Base-by-base conservation (phyloP, 2,329 filamentous ascomycete species). In the Cladosporium halotolerans region DNA sequence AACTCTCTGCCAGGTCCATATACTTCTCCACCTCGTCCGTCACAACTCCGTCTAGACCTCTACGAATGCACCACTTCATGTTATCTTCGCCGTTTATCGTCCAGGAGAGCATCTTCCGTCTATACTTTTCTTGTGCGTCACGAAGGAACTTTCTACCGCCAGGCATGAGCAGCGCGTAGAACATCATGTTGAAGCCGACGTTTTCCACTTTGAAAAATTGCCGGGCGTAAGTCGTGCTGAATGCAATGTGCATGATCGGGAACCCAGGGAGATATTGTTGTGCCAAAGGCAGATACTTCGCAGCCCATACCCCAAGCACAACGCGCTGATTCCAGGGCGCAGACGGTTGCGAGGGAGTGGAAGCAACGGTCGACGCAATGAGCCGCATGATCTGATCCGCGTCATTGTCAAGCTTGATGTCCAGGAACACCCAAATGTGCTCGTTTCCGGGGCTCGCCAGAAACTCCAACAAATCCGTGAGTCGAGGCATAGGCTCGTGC, bases 351-450 rank as follows among this genome's bases (percentile, higher is more conserved):
- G 74, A 58, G 65, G 55, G 69, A 65, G 31, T 83, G 76, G 31
- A 79, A 70, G 47, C 71, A 13, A 96, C 73, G 0, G 85, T 82
- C 50, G 79, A 72, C 9, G 82, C 81, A 32, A 92, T 84, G 44
- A 83, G 75, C 34, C 78, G 71, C 68, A 96, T 83, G n/a, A 96
- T 76, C 40, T 82, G 76, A 13, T 84, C 78, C 0, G 86, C 73
- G 58, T 87, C 75, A 64, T 91, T 86, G 62, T 89, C 83, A 23
- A 82, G 77, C 83, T 96, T 97, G 68, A 97, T 88, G 68, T 97
- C 92, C 3, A 97, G 74, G 56, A 96, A 70, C 5, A 93, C 63
- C 91, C 91, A 96, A 9, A 91, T 76, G 41, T 85, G 69, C 62
- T 88, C 81, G 38, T 79, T 68, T 1, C 77, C 84, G 0, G 84